Evolutionary conservation across 164 flowering plant genomes (phyloP).

Genomic region (Vitis amurensis): DNA sequence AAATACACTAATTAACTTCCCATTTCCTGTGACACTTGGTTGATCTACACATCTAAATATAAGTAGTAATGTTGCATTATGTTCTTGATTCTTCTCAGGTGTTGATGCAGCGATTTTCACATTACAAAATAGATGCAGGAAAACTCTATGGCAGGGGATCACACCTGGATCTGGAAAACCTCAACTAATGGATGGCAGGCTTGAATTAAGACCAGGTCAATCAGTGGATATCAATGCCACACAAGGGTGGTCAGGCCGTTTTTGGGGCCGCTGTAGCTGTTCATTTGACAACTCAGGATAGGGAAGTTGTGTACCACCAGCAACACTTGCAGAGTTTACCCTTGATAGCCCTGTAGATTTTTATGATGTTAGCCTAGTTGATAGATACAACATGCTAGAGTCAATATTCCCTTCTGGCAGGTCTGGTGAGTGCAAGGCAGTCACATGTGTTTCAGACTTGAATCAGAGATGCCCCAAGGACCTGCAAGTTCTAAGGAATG

Average conservation of each 20-base stretch:
- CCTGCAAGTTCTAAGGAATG: conserved; percentile 6
- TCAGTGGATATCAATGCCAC: conserved; percentile 13
- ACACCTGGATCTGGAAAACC: conserved; percentile 35
- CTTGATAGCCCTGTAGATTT: conserved; percentile 29
- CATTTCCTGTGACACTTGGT: background rate
- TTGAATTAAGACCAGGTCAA: conserved; percentile 25
- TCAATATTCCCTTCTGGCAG: conserved; percentile 12
- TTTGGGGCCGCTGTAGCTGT: conserved; percentile 42
- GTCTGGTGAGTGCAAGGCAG: conserved; percentile 5
- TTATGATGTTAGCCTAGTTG: conserved; percentile 58
- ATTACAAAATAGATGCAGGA: conserved; percentile 33
- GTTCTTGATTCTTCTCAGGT: conserved; percentile 7
- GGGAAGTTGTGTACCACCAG: conserved; percentile 37
- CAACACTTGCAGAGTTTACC: conserved; percentile 47
- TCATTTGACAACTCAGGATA: conserved; percentile 28
- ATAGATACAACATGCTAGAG: conserved; percentile 43
- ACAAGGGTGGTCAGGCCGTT: conserved; percentile 45
- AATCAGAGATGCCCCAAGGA: conserved; percentile 8
- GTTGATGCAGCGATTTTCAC: conserved; percentile 32
- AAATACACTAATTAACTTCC: background rate
- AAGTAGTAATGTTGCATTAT: background rate
- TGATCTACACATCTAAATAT: too few relatives aligned
- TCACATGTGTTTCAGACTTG: conserved; percentile 11
- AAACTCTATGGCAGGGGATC: conserved; percentile 45
- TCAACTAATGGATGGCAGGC: conserved; percentile 30